phyloP scores from a whole-genome alignment of 352 stramenopile species.

The Pythium phragmiticola region DNA sequence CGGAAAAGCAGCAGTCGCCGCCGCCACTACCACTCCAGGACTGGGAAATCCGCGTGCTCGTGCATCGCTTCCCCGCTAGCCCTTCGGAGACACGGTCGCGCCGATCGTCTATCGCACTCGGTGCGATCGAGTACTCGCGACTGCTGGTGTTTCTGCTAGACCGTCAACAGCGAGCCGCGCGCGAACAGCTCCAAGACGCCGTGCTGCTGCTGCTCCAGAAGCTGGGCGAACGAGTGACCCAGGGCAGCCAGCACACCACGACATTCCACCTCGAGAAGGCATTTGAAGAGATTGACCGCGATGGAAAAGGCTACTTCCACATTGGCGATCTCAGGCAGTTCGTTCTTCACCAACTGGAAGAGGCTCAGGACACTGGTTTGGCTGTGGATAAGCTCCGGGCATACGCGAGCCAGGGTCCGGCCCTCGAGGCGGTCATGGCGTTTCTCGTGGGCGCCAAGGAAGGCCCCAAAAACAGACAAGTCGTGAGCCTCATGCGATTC shows the following conservation, averaged over 20 bases:
- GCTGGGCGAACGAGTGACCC: conserved; percentile 10
- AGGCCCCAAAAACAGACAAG: background rate
- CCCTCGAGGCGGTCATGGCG: conserved; percentile 16
- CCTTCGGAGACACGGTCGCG: background rate
- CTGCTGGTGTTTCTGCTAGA: conserved; percentile 54
- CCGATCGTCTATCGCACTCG: background rate
- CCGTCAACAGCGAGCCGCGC: conserved; percentile 29
- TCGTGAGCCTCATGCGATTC: conserved; percentile 27
- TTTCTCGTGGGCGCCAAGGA: conserved; percentile 10
- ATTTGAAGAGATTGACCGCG: conserved; percentile 36
- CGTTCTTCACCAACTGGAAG: conserved; percentile 10
- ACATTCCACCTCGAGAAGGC: conserved; percentile 34
- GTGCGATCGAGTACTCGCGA: conserved; percentile 44
- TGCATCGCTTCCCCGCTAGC: conserved; percentile 31
- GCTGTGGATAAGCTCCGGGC: conserved; percentile 2
- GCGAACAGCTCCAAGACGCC: conserved; percentile 24
- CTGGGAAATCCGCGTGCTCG: conserved; percentile 46
- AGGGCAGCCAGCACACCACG: conserved; percentile 16
- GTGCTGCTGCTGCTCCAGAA: conserved; percentile 30
- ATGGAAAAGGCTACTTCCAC: conserved; percentile 49
- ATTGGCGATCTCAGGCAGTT: conserved; percentile 30
- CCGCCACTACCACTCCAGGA: conserved; percentile 20
- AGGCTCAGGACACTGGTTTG: background rate
- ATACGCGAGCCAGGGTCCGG: conserved; percentile 13
- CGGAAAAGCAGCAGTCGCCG: background rate